A percentile compares a stretch with the other conserved stretches of the same genome.
Conservation (phyloP, 306 rosid species). For the Cucurbita moschata region DNA sequence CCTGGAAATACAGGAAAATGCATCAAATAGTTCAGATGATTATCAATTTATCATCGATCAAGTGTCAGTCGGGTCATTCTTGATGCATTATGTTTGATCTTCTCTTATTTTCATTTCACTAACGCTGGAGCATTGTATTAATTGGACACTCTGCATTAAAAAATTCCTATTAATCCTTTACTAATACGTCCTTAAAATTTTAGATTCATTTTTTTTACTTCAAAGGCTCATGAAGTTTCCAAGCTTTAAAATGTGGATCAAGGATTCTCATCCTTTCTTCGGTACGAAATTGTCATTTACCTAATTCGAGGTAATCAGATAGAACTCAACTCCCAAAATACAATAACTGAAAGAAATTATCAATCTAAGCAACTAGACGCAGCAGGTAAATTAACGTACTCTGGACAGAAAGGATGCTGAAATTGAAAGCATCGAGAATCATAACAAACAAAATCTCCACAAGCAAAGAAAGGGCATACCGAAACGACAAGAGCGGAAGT, state of each 20-base stretch:
- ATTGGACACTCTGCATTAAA: too few species aligned
- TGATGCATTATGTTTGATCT: not conserved
- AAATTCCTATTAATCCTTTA: too few species aligned
- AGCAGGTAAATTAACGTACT: not conserved
- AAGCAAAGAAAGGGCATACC: slow-evolving; percentile 24
- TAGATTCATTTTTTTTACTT: too few species aligned
- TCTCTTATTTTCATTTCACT: not conserved
- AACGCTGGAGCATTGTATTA: too few species aligned
- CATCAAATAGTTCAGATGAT: not conserved
- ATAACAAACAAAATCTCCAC: not conserved
- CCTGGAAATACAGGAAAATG: slow-evolving; percentile 26
- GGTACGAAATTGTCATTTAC: not conserved
- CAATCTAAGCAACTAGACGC: not conserved
- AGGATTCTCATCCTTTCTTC: not conserved
- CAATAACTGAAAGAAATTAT: not conserved
- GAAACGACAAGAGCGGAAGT: slow-evolving; percentile 96
- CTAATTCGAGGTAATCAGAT: not conserved
- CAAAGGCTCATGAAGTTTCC: too few species aligned
- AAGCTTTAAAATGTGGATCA: not conserved
- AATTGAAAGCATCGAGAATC: not conserved
- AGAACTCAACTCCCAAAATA: not conserved
- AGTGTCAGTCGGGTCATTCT: not conserved
- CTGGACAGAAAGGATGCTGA: not conserved
- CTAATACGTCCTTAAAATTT: too few species aligned
- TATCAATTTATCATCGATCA: not conserved